Conservation (phyloP, 2,329 filamentous ascomycete genomes). For the Arthrobotrys pseudoclavata region DNA sequence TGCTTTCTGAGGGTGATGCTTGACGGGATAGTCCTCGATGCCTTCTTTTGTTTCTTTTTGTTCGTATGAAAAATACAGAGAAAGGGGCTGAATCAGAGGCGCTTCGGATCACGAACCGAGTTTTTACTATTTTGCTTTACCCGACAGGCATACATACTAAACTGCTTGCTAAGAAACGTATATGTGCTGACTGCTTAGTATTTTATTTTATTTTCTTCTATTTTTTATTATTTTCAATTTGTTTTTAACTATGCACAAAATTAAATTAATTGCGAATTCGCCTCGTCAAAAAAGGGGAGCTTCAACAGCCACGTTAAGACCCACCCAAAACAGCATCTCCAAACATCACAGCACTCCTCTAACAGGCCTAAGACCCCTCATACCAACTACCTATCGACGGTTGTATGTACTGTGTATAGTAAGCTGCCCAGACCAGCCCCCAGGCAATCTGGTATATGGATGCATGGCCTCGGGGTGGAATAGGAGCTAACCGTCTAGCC, state of each 20-base stretch:
- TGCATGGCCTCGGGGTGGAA: background rate
- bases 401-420: constrained; percentile 3
- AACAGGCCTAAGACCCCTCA: background rate
- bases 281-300: constrained; percentile 22
- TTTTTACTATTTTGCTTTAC: constrained; percentile 10
- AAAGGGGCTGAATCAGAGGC: constrained; percentile 52
- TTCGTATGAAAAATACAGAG: background rate
- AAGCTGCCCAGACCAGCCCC: constrained; percentile 6
- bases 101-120: constrained; percentile 53
- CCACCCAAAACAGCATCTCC: constrained; percentile 20
- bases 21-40: too few species aligned
- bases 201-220: background rate
- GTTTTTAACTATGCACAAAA: background rate
- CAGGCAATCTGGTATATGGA: background rate
- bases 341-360: constrained; percentile 10
- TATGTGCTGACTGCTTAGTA: background rate
- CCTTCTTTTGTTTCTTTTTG: background rate
- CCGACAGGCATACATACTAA: too few species aligned
- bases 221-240: constrained; percentile 1
- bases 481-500: background rate
- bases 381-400: constrained; percentile 2
- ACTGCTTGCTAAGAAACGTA: too few species aligned
- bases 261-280: constrained; percentile 3
- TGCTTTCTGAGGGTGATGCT: too few species aligned
- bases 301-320: constrained; percentile 28